These are phyloP conservation scores for Neofusicoccum parvum DNA, from an alignment of 2,329 filamentous ascomycete species.

Conservation along the genomic window DNA sequence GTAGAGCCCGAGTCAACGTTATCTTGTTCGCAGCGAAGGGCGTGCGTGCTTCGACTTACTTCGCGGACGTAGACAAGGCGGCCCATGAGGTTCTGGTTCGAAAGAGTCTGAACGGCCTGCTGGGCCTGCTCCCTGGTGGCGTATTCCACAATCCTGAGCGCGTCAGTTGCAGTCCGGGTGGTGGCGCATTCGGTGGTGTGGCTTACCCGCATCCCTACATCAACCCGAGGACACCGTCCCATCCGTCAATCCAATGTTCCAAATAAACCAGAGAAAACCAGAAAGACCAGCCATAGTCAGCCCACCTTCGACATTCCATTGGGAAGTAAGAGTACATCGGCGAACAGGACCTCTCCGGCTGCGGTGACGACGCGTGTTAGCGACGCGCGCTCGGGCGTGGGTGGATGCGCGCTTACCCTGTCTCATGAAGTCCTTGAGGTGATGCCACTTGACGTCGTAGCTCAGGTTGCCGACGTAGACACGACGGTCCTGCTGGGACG, in stretches of 20 bases:
- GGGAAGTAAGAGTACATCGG: conserved; percentile 98
- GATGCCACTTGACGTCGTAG: conserved; percentile 99
- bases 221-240: conserved; percentile 82
- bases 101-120: conserved; percentile 93
- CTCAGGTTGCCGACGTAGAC: conserved; percentile 99
- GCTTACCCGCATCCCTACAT: conserved; percentile 99
- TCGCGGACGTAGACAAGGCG: conserved; percentile 98
- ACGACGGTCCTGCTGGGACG: conserved; percentile 96
- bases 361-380: conserved; percentile 41
- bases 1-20: neutral
- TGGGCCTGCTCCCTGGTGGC: conserved; percentile 99
- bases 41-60: conserved; percentile 53
- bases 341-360: conserved; percentile 99
- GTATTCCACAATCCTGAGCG: conserved; percentile 96
- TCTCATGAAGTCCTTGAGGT: conserved; percentile 99
- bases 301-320: conserved; percentile 99
- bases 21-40: neutral
- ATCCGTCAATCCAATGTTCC: conserved; percentile 99
- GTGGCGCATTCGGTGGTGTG: neutral
- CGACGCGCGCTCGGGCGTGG: conserved; percentile 24
- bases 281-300: conserved; percentile 82
- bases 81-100: conserved; percentile 99
- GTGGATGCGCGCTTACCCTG: conserved; percentile 70
- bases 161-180: neutral
- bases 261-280: conserved; percentile 64